A percentile compares a stretch with the other conserved stretches of the same genome.
Evolutionary conservation across 148 eudicot species (phyloP).

Genomic region (Rhododendron henanense): DNA sequence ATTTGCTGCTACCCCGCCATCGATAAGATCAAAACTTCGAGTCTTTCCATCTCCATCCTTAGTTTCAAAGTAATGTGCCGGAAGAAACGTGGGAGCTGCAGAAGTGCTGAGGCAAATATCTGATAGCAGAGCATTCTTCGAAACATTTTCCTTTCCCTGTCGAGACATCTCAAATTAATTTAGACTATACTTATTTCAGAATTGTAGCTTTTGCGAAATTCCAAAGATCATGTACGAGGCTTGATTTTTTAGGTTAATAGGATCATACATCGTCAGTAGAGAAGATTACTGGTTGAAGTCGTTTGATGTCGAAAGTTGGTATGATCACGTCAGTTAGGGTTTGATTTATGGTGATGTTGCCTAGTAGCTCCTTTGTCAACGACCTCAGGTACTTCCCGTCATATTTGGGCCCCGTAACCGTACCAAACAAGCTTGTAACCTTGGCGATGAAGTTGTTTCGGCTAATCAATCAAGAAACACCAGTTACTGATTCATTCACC

Average conservation of each 20-base stretch:
- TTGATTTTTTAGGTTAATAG: not conserved
- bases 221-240: not conserved
- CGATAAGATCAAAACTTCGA: conserved; percentile 36
- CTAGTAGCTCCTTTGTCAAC: conserved; percentile 18
- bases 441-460: conserved; percentile 23
- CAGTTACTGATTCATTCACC: not conserved
- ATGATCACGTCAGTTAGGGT: conserved; percentile 37
- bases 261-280: conserved; percentile 29
- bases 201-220: not conserved
- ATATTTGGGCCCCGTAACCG: conserved; percentile 27
- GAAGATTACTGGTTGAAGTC: conserved; percentile 39
- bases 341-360: conserved; percentile 21
- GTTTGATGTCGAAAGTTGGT: conserved; percentile 41
- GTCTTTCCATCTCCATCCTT: conserved; percentile 20
- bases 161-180: not conserved
- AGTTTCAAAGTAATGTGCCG: conserved; percentile 39
- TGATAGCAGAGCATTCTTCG: conserved; percentile 32
- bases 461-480: conserved; percentile 13
- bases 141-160: conserved; percentile 21
- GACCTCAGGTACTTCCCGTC: conserved; percentile 37
- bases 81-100: conserved; percentile 47
- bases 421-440: conserved; percentile 6
- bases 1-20: conserved; percentile 50
- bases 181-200: not conserved
- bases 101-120: conserved; percentile 47